These are phyloP conservation scores for Penicillium sp. DNA, from an alignment of 2,329 filamentous ascomycete genomes.

Conservation along the genomic window DNA sequence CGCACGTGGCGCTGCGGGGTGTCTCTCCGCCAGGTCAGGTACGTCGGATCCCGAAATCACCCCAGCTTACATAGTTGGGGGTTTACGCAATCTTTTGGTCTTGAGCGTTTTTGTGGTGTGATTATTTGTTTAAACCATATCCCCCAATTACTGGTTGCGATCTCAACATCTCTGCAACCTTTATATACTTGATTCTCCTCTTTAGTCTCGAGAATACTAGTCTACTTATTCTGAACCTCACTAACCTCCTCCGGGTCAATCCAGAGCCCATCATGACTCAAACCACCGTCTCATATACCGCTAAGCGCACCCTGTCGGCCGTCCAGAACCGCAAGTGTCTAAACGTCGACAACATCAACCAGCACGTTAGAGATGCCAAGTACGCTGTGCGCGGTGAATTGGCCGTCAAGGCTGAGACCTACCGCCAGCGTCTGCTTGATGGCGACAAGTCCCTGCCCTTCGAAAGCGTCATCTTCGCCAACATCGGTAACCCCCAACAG, in stretches of 20 bases:
- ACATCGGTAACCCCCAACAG: constrained; percentile 98
- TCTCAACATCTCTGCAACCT: neutral
- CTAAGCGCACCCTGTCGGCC: constrained; percentile 40
- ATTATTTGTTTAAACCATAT: neutral
- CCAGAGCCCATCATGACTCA: constrained; percentile 25
- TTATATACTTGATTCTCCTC: neutral
- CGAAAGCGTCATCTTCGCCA: constrained; percentile 83
- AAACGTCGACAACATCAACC: constrained; percentile 83
- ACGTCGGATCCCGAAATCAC: constrained; percentile 14
- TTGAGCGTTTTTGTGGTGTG: neutral
- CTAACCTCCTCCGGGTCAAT: constrained; percentile 13
- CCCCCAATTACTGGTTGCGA: neutral
- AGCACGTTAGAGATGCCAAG: constrained; percentile 72
- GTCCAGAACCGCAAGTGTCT: constrained; percentile 44
- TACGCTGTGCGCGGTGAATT: constrained; percentile 96
- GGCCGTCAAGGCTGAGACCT: constrained; percentile 84
- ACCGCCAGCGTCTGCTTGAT: constrained; percentile 61
- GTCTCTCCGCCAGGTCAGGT: constrained; percentile 22
- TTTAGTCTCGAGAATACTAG: neutral
- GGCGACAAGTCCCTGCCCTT: constrained; percentile 62
- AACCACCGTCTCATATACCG: constrained; percentile 19
- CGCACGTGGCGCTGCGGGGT: constrained; percentile 15
- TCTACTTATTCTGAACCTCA: constrained; percentile 3
- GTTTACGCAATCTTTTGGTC: neutral
- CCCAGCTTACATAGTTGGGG: constrained; percentile 11